phyloP scores from a whole-genome alignment of 2,329 filamentous ascomycete species.

The Talaromyces sp. region DNA sequence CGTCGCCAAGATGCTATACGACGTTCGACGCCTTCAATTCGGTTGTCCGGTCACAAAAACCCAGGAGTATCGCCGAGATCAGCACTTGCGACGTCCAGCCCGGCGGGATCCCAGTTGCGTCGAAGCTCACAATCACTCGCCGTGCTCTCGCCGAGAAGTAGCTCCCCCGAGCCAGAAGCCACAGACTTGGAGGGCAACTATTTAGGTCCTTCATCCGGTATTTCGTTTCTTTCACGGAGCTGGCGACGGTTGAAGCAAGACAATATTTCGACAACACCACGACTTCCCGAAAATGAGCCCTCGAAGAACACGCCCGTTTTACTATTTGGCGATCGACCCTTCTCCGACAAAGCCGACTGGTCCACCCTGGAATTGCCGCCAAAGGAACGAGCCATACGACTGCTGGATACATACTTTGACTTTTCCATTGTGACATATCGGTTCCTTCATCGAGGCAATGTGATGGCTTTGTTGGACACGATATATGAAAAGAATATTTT shows the following conservation, averaged over 20 bases:
- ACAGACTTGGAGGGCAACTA: slow-evolving; percentile 56
- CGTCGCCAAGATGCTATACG: slow-evolving; percentile 17
- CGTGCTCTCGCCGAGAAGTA: slow-evolving; percentile 25
- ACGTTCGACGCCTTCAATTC: slow-evolving; percentile 7
- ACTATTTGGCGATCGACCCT: slow-evolving; percentile 52
- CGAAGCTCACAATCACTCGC: slow-evolving; percentile 15
- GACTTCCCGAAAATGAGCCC: slow-evolving; percentile 29
- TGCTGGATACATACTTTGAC: slow-evolving; percentile 58
- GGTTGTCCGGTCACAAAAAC: neutral
- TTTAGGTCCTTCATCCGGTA: slow-evolving; percentile 52
- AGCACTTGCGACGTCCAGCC: neutral
- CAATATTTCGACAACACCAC: slow-evolving; percentile 36
- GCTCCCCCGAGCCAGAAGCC: slow-evolving; percentile 47
- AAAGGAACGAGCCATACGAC: slow-evolving; percentile 38
- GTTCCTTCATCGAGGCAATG: slow-evolving; percentile 55
- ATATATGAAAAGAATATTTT: slow-evolving; percentile 40
- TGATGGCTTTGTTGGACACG: slow-evolving; percentile 48
- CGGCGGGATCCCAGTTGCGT: neutral
- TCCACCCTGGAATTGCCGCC: slow-evolving; percentile 40
- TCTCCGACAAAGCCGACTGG: slow-evolving; percentile 35
- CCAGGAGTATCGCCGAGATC: neutral
- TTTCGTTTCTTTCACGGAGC: slow-evolving; percentile 62
- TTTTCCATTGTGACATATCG: slow-evolving; percentile 60
- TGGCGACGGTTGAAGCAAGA: slow-evolving; percentile 63
- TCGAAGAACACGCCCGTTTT: slow-evolving; percentile 46